Percentiles rank a stretch among this genome's conserved stretches.
Conservation (phyloP, 768 basidiomycete genomes). For the Rhodotorula kratochvilovae region DNA sequence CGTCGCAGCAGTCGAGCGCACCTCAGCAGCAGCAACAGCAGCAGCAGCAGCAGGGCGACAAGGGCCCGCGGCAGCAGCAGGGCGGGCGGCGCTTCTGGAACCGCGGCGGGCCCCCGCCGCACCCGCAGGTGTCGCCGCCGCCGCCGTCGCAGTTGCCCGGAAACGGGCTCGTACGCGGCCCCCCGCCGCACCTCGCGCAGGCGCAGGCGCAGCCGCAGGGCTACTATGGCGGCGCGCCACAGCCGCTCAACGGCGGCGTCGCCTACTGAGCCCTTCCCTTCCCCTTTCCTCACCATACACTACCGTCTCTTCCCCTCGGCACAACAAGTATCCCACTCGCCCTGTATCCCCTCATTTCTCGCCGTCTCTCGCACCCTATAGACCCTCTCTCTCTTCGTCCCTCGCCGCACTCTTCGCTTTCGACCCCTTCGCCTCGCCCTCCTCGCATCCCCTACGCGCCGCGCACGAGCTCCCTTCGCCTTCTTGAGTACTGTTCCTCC, state of each 20-base stretch:
- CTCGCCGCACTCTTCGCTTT: neutral
- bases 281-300: neutral
- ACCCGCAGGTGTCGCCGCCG: neutral
- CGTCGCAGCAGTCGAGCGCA: slow-evolving; percentile 1
- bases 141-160: neutral
- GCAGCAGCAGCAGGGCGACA: slow-evolving; percentile 46
- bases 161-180: neutral
- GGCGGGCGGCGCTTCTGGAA: slow-evolving; percentile 15
- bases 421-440: neutral
- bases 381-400: too few relatives aligned
- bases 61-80: slow-evolving; percentile 4
- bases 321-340: neutral
- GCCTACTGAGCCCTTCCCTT: neutral
- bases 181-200: neutral
- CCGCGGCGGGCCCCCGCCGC: slow-evolving; percentile 2
- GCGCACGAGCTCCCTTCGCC: slow-evolving; percentile 1
- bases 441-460: slow-evolving; percentile 1
- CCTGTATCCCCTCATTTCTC: neutral
- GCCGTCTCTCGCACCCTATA: neutral
- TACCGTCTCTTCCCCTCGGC: too few relatives aligned
- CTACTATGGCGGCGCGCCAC: neutral
- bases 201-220: neutral
- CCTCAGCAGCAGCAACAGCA: slow-evolving; percentile 46
- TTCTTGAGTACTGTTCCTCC: neutral
- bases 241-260: neutral